phyloP scores from a whole-genome alignment of 495 filamentous ascomycete species.

The Lepraria neglecta region DNA sequence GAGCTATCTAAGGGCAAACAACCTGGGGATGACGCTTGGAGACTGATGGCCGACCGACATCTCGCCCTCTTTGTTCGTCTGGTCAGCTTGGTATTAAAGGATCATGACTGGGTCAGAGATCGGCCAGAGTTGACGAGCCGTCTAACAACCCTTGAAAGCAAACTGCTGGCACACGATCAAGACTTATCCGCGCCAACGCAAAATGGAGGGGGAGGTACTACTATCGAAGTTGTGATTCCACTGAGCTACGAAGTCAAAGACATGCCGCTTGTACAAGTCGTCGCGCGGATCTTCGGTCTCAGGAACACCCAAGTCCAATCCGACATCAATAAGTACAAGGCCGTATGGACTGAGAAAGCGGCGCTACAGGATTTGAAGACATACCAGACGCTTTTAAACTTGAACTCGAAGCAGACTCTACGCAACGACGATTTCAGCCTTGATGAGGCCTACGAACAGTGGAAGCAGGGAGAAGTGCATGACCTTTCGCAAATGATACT shows the following conservation, averaged over 20 bases:
- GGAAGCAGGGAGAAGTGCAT: constrained; percentile 77
- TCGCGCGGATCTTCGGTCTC: constrained; percentile 76
- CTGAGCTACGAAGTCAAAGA: constrained; percentile 90
- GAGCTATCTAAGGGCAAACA: constrained; percentile 74
- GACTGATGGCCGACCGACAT: constrained; percentile 86
- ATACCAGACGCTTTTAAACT: constrained; percentile 80
- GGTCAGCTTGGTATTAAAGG: constrained; percentile 69
- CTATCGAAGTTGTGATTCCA: constrained; percentile 71
- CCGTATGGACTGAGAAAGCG: constrained; percentile 82
- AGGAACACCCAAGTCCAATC: constrained; percentile 68
- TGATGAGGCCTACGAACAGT: constrained; percentile 82
- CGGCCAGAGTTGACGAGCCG: constrained; percentile 73
- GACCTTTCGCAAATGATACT: constrained; percentile 90
- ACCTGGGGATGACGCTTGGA: constrained; percentile 84
- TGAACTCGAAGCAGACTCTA: constrained; percentile 71
- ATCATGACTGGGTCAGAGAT: constrained; percentile 72
- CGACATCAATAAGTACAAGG: constrained; percentile 75
- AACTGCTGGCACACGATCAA: constrained; percentile 91
- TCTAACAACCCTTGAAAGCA: constrained; percentile 78
- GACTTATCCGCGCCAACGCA: constrained; percentile 58
- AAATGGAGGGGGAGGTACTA: constrained; percentile 53
- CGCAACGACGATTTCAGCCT: constrained; percentile 81
- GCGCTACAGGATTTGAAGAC: constrained; percentile 85
- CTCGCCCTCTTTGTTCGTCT: constrained; percentile 92
- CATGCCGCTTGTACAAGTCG: constrained; percentile 86